phyloP scores from a whole-genome alignment of 441 rosid species.

The Hura crepitans region DNA sequence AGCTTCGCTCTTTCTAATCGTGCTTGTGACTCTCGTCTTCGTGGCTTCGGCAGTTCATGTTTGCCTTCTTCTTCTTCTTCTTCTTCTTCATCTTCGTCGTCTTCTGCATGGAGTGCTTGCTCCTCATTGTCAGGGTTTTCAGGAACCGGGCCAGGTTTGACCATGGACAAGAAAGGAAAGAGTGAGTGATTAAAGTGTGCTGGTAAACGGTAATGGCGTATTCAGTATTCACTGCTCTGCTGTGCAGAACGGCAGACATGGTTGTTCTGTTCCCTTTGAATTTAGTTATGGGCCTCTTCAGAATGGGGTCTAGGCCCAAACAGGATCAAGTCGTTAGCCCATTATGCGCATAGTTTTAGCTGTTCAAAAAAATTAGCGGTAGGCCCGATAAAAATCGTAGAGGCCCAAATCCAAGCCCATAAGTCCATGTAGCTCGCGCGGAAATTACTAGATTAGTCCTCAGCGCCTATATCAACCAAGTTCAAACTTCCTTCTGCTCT shows the following conservation, averaged over 20 bases:
- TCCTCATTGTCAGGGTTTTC: slow-evolving; percentile 29
- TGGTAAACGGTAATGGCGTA: background rate
- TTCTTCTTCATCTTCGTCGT: slow-evolving; percentile 28
- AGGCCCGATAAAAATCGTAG: too few species aligned
- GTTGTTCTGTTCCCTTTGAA: background rate
- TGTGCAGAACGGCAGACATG: too few species aligned
- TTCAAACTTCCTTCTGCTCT: slow-evolving; percentile 2
- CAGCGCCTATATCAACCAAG: slow-evolving; percentile 1
- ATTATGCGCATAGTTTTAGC: too few species aligned
- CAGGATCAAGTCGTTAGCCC: too few species aligned
- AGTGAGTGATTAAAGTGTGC: background rate
- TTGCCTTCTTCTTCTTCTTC: slow-evolving; percentile 26
- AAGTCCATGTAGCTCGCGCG: too few species aligned
- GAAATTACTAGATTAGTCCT: too few species aligned
- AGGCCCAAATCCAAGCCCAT: background rate
- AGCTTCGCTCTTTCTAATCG: slow-evolving; percentile 37
- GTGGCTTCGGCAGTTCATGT: slow-evolving; percentile 27
- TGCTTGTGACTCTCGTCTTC: slow-evolving; percentile 27
- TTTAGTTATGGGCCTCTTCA: background rate
- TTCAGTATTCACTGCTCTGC: background rate
- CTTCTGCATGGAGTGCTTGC: slow-evolving; percentile 28
- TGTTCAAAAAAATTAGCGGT: too few species aligned
- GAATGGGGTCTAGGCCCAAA: background rate
- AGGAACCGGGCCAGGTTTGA: slow-evolving; percentile 30
- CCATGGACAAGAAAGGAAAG: slow-evolving; percentile 27